These are phyloP conservation scores for Lecanosticta acicola DNA, from an alignment of 2,329 filamentous ascomycete species.

Conservation along the genomic window DNA sequence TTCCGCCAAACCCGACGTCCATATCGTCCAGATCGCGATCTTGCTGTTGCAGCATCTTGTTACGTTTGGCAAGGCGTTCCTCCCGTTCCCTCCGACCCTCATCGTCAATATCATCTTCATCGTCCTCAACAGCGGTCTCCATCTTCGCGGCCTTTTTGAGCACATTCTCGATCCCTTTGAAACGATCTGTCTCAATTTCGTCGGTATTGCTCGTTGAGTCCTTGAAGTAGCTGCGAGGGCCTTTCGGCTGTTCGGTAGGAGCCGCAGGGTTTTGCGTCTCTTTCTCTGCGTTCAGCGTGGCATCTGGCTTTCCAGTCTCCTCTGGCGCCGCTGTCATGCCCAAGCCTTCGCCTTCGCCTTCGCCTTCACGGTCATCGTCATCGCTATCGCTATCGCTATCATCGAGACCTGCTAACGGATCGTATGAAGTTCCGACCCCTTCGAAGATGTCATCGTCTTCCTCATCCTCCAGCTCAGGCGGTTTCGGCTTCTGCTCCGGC, in stretches of 20 bases:
- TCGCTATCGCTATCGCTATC: conserved; percentile 40
- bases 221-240: conserved; percentile 35
- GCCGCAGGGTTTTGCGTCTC: conserved; percentile 8
- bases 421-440: conserved; percentile 54
- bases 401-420: conserved; percentile 53
- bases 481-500: conserved; percentile 13
- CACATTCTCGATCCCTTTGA: conserved; percentile 30
- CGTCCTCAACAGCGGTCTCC: conserved; percentile 44
- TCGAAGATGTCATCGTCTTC: conserved; percentile 59
- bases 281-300: background rate
- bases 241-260: conserved; percentile 2
- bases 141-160: conserved; percentile 66
- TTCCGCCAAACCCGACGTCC: conserved; percentile 90
- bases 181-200: conserved; percentile 18
- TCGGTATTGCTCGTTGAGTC: conserved; percentile 17
- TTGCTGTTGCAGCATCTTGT: conserved; percentile 62
- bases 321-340: too few relatives aligned
- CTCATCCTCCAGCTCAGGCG: conserved; percentile 27
- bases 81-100: conserved; percentile 50
- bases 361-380: conserved; percentile 30
- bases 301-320: conserved; percentile 13
- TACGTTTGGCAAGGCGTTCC: conserved; percentile 57
- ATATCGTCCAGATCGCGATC: conserved; percentile 84
- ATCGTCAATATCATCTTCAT: conserved; percentile 37
- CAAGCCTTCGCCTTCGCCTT: too few relatives aligned